Evolutionary conservation across 371 early-diverging fungal genomes (phyloP), one percentile per base, ranked within the genome.

Genomic region (Basidiobolus meristosporus): DNA sequence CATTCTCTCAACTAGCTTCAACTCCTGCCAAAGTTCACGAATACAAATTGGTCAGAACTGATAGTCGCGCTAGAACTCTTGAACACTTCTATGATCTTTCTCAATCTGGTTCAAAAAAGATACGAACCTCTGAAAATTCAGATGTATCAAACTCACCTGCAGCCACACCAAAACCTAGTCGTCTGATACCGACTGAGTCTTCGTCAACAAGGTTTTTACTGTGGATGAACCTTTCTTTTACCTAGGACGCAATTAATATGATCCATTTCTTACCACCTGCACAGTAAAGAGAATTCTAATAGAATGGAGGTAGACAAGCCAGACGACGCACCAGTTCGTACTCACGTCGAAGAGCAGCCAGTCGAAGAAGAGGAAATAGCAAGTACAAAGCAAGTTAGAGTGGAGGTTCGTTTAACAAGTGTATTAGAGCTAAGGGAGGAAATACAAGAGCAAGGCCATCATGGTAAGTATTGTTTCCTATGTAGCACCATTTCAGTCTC

Each of bases 21-120:
- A 5, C 5, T 10, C 40, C 23, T 21, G 36, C 12, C 3, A 42
- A 36, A 26, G 5, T 19, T 16, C 44, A 37, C 12, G 81, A 68
- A 38, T 70, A 79, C 49, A 61, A 72, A 38, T 58, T 73, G 23
- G 81, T 86, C 11, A 65, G 88, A n/a, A 84, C 84, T 10, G 88
- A 87, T 46, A 74, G 70, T 42, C 60, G 68, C 11, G 54, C 57
- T 7, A 66, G 65, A 21, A 81, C 79, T 1, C 49, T 88, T 30
- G 78, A 85, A 49, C 52, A 65, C 63, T 73, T 63, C 45, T 70
- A 41, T 31, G 15, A 14, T n/a, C n/a, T n/a, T n/a, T n/a, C n/a
- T n/a, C n/a, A n/a, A n/a, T n/a, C n/a, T n/a, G n/a, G n/a, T n/a
- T n/a, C n/a, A n/a, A n/a, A n/a, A n/a, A n/a, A n/a, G n/a, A n/a